Evolutionary conservation across 208 protist genomes (phyloP).

Genomic region (Kentomonas sorsogonicus): DNA sequence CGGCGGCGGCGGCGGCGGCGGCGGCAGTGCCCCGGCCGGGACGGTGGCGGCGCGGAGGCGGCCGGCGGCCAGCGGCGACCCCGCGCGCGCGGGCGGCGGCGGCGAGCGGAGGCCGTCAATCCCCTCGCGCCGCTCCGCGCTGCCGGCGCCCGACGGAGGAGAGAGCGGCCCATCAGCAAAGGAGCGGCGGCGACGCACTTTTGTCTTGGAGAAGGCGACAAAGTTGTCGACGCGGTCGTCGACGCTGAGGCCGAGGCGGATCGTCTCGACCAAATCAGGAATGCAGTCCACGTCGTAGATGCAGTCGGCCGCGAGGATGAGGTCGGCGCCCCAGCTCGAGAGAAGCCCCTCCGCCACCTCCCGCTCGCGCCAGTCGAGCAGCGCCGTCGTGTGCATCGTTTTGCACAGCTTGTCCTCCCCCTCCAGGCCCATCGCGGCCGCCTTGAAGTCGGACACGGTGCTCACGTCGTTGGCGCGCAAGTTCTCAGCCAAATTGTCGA

Average conservation of each 20-base stretch:
- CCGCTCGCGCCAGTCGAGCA: slow-evolving; percentile 63
- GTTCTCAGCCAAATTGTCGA: slow-evolving; percentile 73
- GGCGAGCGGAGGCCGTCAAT: background rate
- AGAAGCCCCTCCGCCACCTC: slow-evolving; percentile 30
- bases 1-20: too few species aligned
- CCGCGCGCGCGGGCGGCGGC: too few species aligned
- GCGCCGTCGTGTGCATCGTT: slow-evolving; percentile 32
- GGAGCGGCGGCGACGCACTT: too few species aligned
- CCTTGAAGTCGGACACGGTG: slow-evolving; percentile 14
- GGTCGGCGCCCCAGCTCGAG: slow-evolving; percentile 34
- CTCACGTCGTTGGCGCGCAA: slow-evolving; percentile 34
- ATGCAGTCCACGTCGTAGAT: slow-evolving; percentile 74
- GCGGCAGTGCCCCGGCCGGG: too few species aligned
- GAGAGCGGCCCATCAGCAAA: too few species aligned
- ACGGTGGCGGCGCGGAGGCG: too few species aligned
- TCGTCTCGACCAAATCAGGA: slow-evolving; percentile 42
- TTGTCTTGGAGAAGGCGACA: too few species aligned
- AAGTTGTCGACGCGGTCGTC: too few species aligned
- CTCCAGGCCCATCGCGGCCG: slow-evolving; percentile 22
- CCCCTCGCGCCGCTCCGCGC: too few species aligned
- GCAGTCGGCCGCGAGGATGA: slow-evolving; percentile 74
- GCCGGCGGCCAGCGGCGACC: too few species aligned
- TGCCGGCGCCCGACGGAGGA: too few species aligned
- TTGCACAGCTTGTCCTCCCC: slow-evolving; percentile 15
- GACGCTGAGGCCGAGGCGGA: slow-evolving; percentile 34